Evolutionary conservation across 768 basidiomycete species (phyloP).

Genomic region (Hygrocybe coccinea): DNA sequence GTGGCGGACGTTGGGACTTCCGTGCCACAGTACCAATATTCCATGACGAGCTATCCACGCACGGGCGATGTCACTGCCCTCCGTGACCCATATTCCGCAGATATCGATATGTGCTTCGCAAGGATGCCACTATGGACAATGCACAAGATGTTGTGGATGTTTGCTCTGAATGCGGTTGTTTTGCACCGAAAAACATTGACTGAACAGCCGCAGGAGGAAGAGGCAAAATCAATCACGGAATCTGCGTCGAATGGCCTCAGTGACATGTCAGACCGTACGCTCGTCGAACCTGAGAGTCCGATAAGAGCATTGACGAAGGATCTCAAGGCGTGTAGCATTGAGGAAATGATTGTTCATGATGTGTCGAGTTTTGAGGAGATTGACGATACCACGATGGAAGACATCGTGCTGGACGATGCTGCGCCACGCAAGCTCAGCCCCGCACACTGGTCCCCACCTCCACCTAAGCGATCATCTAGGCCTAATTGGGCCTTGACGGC

Average conservation of each 20-base stretch:
- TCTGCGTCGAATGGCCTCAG: not conserved
- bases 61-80: slow-evolving; percentile 57
- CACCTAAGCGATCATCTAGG: slow-evolving; percentile 1
- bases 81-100: slow-evolving; percentile 51
- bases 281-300: not conserved
- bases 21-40: slow-evolving; percentile 12
- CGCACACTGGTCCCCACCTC: slow-evolving; percentile 6
- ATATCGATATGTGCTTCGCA: slow-evolving; percentile 57
- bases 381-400: slow-evolving; percentile 22
- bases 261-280: not conserved
- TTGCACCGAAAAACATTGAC: slow-evolving; percentile 10
- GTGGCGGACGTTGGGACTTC: slow-evolving; percentile 4
- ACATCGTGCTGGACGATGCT: not conserved
- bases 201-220: slow-evolving; percentile 1
- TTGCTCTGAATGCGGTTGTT: slow-evolving; percentile 45
- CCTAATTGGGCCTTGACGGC: slow-evolving; percentile 43
- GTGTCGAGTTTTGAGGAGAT: slow-evolving; percentile 22
- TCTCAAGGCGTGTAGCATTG: not conserved
- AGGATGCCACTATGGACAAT: slow-evolving; percentile 61
- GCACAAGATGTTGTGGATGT: slow-evolving; percentile 59
- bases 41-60: slow-evolving; percentile 51
- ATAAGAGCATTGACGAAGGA: not conserved
- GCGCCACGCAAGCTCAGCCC: too few relatives aligned
- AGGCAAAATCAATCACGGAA: not conserved
- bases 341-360: slow-evolving; percentile 12